Percentiles rank a stretch among this genome's conserved stretches.
These are phyloP conservation scores for Yamadazyma tumulicola DNA, from an alignment of 805 yeast species.

Conservation along the genomic window DNA sequence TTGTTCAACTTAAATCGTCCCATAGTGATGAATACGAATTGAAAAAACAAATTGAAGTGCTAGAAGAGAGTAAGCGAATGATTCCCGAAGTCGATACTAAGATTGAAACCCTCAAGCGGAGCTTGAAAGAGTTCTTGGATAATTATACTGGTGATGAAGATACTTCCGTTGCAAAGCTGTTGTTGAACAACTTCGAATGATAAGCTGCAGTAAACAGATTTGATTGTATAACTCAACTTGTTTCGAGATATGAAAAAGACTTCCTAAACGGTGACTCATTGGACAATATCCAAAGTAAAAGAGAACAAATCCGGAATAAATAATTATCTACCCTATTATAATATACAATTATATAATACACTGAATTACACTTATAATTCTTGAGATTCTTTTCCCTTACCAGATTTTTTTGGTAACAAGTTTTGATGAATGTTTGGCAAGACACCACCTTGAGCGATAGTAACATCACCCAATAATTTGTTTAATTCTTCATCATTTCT, in stretches of 20 bases:
- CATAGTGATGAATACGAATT: slow-evolving; percentile 63
- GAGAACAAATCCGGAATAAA: not conserved
- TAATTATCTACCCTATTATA: slow-evolving; percentile 5
- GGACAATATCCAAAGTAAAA: too few species aligned
- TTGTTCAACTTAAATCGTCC: slow-evolving; percentile 44
- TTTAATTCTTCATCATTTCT: slow-evolving; percentile 52
- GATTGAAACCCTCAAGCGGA: slow-evolving; percentile 17
- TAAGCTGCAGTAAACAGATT: not conserved
- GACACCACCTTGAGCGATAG: slow-evolving; percentile 52
- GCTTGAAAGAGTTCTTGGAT: slow-evolving; percentile 37
- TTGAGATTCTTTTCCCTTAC: slow-evolving; percentile 54
- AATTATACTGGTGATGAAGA: slow-evolving; percentile 34
- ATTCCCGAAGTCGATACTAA: slow-evolving; percentile 24
- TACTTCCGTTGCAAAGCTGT: slow-evolving; percentile 19
- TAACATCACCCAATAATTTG: slow-evolving; percentile 48
- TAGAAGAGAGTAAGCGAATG: slow-evolving; percentile 38
- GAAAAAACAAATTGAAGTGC: slow-evolving; percentile 43
- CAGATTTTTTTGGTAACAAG: slow-evolving; percentile 55
- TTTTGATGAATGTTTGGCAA: slow-evolving; percentile 49
- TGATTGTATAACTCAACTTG: not conserved
- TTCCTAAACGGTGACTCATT: too few species aligned
- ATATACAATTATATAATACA: slow-evolving; percentile 17
- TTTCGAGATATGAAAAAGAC: too few species aligned
- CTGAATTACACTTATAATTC: slow-evolving; percentile 41
- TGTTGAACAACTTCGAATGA: slow-evolving; percentile 2